These are phyloP conservation scores for Royoungia palumana DNA, from an alignment of 768 basidiomycete genomes.

Conservation along the genomic window DNA sequence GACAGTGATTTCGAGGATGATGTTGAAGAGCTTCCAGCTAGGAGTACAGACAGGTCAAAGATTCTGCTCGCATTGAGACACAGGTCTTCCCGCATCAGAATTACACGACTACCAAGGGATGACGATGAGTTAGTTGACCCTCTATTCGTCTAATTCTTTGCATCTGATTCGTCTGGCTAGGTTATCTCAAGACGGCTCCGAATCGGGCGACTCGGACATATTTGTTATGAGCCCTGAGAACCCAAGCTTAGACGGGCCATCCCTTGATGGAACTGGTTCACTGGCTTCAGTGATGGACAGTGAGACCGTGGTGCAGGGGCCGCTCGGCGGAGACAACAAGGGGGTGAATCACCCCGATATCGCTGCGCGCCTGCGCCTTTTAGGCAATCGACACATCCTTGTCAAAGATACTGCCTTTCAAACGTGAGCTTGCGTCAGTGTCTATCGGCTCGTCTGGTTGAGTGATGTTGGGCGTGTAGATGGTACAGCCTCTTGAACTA, in stretches of 20 bases:
- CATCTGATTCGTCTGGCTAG: conserved; percentile 3
- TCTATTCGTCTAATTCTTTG: neutral
- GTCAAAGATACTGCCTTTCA: conserved; percentile 25
- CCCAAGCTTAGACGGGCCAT: neutral
- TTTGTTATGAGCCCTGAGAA: conserved; percentile 16
- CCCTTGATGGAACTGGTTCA: neutral
- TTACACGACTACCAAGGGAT: conserved; percentile 1
- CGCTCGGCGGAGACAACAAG: neutral
- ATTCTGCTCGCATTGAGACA: neutral
- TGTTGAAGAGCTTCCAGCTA: conserved; percentile 10
- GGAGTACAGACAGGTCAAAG: neutral
- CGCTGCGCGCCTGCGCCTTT: neutral
- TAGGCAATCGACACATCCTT: conserved; percentile 17
- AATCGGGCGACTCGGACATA: conserved; percentile 16
- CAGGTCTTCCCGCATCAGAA: neutral
- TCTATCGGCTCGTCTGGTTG: neutral
- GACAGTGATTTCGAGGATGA: conserved; percentile 35
- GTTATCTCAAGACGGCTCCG: conserved; percentile 10
- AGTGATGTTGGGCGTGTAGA: conserved; percentile 13
- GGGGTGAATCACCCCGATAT: neutral
- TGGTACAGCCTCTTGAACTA: conserved; percentile 40
- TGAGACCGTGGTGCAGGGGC: neutral
- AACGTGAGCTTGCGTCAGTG: conserved; percentile 13
- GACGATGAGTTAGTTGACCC: conserved; percentile 5
- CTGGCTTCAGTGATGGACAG: neutral